Evolutionary conservation across 2,329 filamentous ascomycete genomes (phyloP).

Genomic region (Fusarium sp.): DNA sequence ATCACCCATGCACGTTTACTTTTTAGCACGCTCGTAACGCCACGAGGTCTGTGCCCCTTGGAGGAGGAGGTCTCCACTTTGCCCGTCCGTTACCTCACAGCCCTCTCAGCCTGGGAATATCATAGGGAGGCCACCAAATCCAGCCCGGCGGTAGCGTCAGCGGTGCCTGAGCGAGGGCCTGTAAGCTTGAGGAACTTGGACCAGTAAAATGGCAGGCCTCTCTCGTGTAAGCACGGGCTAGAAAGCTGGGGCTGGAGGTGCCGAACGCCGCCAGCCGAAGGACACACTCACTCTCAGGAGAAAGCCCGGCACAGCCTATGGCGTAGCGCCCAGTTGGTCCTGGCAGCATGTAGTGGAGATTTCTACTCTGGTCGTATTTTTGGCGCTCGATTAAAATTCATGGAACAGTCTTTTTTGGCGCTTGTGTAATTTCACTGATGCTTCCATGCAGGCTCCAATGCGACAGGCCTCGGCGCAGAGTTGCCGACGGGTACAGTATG

Average conservation of each 20-base stretch:
- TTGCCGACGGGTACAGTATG: neutral
- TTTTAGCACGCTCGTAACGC: slow-evolving; percentile 42
- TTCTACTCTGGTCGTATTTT: neutral
- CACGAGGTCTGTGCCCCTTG: slow-evolving; percentile 37
- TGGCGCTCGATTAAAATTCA: neutral
- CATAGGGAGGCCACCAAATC: slow-evolving; percentile 16
- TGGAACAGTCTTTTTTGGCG: neutral
- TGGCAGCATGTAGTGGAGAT: slow-evolving; percentile 5
- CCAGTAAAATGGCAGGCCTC: neutral
- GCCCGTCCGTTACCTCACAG: neutral
- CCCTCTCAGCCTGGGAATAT: slow-evolving; percentile 1
- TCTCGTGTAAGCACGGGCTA: neutral
- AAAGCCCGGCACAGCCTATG: neutral
- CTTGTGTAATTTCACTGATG: slow-evolving; percentile 10
- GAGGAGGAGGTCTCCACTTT: neutral
- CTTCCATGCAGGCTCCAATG: neutral
- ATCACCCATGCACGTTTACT: slow-evolving; percentile 38
- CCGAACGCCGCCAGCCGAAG: neutral
- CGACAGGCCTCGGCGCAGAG: slow-evolving; percentile 1
- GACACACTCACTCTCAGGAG: neutral
- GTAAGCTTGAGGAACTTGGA: neutral
- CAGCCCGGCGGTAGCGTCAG: slow-evolving; percentile 22
- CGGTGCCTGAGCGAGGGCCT: neutral
- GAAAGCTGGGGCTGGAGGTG: neutral
- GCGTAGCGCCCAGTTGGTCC: neutral